Evolutionary conservation across 257 asterid genomes (phyloP).

Genomic region (Solanum clarkiae): DNA sequence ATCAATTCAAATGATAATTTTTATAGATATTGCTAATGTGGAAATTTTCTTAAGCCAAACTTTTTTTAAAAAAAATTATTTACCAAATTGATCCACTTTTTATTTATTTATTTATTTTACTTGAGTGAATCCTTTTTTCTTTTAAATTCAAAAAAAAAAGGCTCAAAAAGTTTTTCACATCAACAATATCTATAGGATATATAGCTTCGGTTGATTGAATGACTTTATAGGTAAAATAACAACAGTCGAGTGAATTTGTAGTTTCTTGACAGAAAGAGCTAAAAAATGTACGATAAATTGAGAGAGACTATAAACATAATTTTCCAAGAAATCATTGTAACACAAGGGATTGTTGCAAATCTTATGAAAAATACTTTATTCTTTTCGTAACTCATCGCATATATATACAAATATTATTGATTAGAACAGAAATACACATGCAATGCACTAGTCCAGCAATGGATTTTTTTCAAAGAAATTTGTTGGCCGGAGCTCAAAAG

Average conservation of each 20-base stretch:
- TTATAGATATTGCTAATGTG: too few species aligned
- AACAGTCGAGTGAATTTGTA: background rate
- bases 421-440: background rate
- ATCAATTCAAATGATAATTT: too few species aligned
- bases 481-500: slow-evolving; percentile 54
- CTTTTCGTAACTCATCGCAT: background rate
- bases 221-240: too few species aligned
- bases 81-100: too few species aligned
- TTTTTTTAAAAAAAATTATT: too few species aligned
- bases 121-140: too few species aligned
- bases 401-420: background rate
- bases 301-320: background rate
- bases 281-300: background rate
- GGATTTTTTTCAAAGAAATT: slow-evolving; percentile 58
- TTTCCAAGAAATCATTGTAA: background rate
- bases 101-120: too few species aligned
- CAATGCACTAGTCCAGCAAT: background rate
- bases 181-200: background rate
- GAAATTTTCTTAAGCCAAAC: too few species aligned
- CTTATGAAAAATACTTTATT: background rate
- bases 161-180: background rate
- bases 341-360: background rate
- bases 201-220: background rate
- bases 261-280: background rate
- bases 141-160: too few species aligned